Evolutionary conservation across 495 filamentous ascomycete genomes (phyloP).

Genomic region (Glarea lozoyensis): DNA sequence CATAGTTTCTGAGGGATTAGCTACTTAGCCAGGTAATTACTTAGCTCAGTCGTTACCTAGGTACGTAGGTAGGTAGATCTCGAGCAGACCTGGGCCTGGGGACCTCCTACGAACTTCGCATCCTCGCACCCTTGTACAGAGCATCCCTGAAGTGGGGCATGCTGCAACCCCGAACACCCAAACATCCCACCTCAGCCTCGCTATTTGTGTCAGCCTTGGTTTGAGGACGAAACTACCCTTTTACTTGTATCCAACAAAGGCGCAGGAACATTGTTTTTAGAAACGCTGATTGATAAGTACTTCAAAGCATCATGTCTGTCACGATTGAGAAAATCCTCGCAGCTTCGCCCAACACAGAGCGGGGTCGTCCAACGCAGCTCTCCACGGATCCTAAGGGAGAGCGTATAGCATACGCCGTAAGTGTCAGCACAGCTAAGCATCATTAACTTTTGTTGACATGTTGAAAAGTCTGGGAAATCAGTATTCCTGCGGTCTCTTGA

Average conservation of each 20-base stretch:
- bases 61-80: background rate
- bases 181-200: too few species aligned
- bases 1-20: too few species aligned
- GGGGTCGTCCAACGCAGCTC: slow-evolving; percentile 83
- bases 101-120: too few species aligned
- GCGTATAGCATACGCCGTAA: slow-evolving; percentile 86
- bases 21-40: background rate
- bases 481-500: slow-evolving; percentile 92
- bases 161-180: too few species aligned
- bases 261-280: too few species aligned
- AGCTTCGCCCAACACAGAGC: slow-evolving; percentile 63
- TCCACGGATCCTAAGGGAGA: slow-evolving; percentile 87
- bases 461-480: slow-evolving; percentile 77
- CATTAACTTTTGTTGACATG: slow-evolving; percentile 3
- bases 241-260: too few species aligned
- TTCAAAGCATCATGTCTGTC: slow-evolving; percentile 45
- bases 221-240: too few species aligned
- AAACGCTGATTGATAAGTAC: too few species aligned
- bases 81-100: too few species aligned
- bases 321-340: slow-evolving; percentile 45
- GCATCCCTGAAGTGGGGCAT: too few species aligned
- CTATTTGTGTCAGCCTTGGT: too few species aligned
- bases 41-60: background rate
- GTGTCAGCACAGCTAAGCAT: slow-evolving; percentile 15
- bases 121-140: too few species aligned